phyloP scores from a whole-genome alignment of 345 rosid species.

The Eucalyptus pauciflora region DNA sequence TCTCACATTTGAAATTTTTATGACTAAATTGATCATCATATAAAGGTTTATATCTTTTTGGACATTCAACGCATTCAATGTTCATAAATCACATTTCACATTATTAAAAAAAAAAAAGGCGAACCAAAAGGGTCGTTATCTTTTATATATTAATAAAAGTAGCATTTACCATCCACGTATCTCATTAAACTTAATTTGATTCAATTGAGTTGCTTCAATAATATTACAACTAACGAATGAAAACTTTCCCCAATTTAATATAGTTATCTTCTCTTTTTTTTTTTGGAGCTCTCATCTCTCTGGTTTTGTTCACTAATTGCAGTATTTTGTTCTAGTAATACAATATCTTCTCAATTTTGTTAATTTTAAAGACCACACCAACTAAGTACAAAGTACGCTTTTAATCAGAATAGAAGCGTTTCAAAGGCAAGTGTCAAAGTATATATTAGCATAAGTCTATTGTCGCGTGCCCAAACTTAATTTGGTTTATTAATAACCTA shows the following conservation, averaged over 20 bases:
- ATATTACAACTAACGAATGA: neutral
- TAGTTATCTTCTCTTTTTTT: neutral
- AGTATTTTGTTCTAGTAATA: neutral
- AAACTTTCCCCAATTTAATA: neutral
- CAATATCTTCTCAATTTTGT: neutral
- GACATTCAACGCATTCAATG: neutral
- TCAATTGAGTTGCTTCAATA: neutral
- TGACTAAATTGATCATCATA: rapidly evolving
- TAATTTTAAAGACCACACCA: neutral
- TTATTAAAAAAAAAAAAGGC: neutral
- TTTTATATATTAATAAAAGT: neutral
- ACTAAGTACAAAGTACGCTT: neutral
- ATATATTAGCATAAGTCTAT: neutral
- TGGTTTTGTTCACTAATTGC: neutral
- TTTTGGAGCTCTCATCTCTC: neutral
- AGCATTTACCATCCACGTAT: neutral
- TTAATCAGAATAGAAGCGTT: neutral
- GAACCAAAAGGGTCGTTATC: neutral
- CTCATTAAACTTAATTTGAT: neutral
- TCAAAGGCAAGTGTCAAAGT: neutral
- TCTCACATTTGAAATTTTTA: neutral
- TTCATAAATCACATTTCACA: neutral
- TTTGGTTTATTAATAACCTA: neutral
- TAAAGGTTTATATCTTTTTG: neutral
- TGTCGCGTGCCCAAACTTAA: neutral